Conservation (phyloP, 2,329 filamentous ascomycete species). For the Colletotrichum orbiculare region DNA sequence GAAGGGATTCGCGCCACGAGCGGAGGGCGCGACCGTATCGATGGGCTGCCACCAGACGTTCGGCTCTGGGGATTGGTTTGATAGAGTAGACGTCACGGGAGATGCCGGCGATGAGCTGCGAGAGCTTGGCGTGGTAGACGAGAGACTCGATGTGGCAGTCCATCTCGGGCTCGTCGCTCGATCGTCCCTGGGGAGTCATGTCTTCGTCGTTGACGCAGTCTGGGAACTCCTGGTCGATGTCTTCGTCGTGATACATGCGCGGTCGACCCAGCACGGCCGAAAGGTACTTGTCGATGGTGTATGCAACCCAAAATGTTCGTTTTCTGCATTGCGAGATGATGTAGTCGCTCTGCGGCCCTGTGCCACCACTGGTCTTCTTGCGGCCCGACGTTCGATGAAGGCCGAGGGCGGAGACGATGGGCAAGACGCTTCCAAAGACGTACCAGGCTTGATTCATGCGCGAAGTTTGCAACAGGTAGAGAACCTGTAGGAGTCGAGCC, state of each 20-base stretch:
- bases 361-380: conserved; percentile 11
- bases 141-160: conserved; percentile 63
- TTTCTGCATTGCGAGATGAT: conserved; percentile 63
- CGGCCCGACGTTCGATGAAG: conserved; percentile 33
- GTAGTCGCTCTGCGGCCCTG: conserved; percentile 47
- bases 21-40: conserved; percentile 51
- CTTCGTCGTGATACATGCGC: conserved; percentile 69
- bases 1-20: conserved; percentile 53
- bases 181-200: conserved; percentile 54
- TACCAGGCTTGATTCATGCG: conserved; percentile 73
- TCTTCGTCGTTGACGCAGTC: conserved; percentile 66
- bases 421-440: conserved; percentile 66
- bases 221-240: conserved; percentile 72
- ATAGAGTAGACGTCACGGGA: conserved; percentile 54
- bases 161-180: conserved; percentile 42
- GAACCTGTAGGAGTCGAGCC: conserved; percentile 65
- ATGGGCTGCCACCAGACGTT: conserved; percentile 51
- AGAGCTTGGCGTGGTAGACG: conserved; percentile 57
- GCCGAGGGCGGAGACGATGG: conserved; percentile 60
- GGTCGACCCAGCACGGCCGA: conserved; percentile 72
- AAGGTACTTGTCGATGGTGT: conserved; percentile 71
- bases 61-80: conserved; percentile 45
- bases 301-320: conserved; percentile 71
- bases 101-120: conserved; percentile 52
- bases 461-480: conserved; percentile 68